These are phyloP conservation scores for Coleophoma cylindrospora DNA, from an alignment of 2,329 filamentous ascomycete species.

Conservation along the genomic window DNA sequence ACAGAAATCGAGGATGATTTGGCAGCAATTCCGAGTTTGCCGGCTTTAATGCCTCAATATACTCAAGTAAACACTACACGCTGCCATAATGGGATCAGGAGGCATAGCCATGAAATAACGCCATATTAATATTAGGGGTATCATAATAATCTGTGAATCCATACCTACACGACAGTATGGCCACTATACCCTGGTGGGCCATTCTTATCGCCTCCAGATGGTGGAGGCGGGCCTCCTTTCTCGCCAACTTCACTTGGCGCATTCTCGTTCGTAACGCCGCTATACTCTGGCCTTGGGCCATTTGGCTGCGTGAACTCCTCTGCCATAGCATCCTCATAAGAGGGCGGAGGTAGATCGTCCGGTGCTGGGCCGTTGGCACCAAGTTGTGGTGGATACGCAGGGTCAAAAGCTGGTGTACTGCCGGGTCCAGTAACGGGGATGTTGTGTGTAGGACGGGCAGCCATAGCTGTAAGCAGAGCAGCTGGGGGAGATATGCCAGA, in stretches of 20 bases:
- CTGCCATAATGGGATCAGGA: no score
- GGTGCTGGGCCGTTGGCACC: constrained; percentile 36
- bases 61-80: no score
- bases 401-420: constrained; percentile 33
- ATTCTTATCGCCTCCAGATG: not conserved
- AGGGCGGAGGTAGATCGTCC: constrained; percentile 80
- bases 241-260: constrained; percentile 41
- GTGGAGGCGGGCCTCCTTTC: not conserved
- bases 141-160: no score
- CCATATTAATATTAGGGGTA: no score
- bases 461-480: constrained; percentile 66
- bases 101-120: no score
- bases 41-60: no score
- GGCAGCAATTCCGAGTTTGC: no score
- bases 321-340: constrained; percentile 90
- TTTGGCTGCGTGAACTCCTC: constrained; percentile 67
- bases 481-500: constrained; percentile 82
- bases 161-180: not conserved
- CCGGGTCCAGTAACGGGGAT: constrained; percentile 22
- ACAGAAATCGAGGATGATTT: no score
- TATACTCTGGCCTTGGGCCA: constrained; percentile 65
- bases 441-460: constrained; percentile 10
- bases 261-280: constrained; percentile 57
- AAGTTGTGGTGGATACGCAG: constrained; percentile 55
- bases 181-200: not conserved